Percentiles rank a stretch among this genome's conserved stretches.
phyloP scores from a whole-genome alignment of 768 basidiomycete species.

The Pisolithus tinctorius region DNA sequence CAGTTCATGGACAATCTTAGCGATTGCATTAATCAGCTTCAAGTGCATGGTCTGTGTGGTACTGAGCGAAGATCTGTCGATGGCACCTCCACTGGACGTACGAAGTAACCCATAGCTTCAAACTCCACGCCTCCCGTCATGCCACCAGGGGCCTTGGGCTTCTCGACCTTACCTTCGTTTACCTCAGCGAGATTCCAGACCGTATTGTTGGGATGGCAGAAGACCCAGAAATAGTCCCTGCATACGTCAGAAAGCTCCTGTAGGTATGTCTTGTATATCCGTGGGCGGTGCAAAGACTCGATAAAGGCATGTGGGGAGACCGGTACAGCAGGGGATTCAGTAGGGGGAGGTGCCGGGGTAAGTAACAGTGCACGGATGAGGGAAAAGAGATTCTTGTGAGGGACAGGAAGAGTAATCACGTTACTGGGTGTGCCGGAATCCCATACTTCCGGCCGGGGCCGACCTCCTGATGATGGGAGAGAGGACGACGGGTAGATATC shows the following conservation, averaged over 20 bases:
- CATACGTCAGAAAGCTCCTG: constrained; percentile 85
- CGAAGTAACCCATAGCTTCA: constrained; percentile 94
- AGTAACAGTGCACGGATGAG: constrained; percentile 72
- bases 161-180: constrained; percentile 80
- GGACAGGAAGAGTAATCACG: constrained; percentile 60
- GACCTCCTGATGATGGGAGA: constrained; percentile 45
- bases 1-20: constrained; percentile 56
- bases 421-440: constrained; percentile 43
- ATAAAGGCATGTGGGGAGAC: constrained; percentile 80
- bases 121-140: constrained; percentile 99
- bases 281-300: constrained; percentile 55
- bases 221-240: constrained; percentile 94
- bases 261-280: constrained; percentile 78
- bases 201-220: constrained; percentile 91
- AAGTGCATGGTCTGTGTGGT: constrained; percentile 73
- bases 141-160: constrained; percentile 89
- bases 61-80: constrained; percentile 4
- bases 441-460: constrained; percentile 47
- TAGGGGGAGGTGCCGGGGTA: constrained; percentile 59
- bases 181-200: constrained; percentile 84
- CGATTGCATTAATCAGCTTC: constrained; percentile 76
- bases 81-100: constrained; percentile 34
- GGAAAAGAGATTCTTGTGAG: constrained; percentile 68
- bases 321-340: constrained; percentile 53
- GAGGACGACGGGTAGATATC: constrained; percentile 78